Evolutionary conservation across 1,284 basidiomycete species (phyloP), one percentile per base, ranked within the genome.

Genomic region (Pascua sp.): DNA sequence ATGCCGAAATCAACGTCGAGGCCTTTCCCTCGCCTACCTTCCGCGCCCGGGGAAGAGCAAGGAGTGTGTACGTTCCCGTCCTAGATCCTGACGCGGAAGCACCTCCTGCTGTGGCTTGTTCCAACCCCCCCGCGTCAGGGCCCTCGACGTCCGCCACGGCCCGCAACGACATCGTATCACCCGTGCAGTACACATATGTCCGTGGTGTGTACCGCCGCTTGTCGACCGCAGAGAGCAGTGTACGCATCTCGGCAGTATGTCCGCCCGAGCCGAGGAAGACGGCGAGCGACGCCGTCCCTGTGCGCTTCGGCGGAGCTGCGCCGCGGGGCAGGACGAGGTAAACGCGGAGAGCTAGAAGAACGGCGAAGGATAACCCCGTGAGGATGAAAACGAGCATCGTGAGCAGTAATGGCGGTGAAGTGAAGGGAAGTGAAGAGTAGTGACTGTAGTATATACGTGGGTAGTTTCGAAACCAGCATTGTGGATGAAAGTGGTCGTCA

Each of bases 231-330:
- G 86, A 86, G n/a, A 90, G 65, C 16, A 98, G 81, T 36, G 83
- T 80, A 51, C 95, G 77, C 59, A 89, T 87, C 80, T 99, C 96
- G 61, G 85, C 86, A 8, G 94, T 97, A 77, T 98, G 96, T 0
- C 96, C 96, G 37, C 96, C 95, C 59, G 85, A 86, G 24, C 85
- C 85, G 10, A 86, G 79, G 67, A 86, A 84, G 49, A 85, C 77
- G 11, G 79, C 83, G 18, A 86, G 64, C 1, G 68, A 69, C 13
- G 50, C 52, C 3, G 49, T 42, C 11, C 45, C 2, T 15, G 45
- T 11, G 42, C 51, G 42, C n/a, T 15, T 13, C 2, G 32, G 47
- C n/a, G 37, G 47, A 40, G 47, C 40, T 2, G 16, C 42, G 11
- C 45, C 13, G 37, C 45, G 52, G 10, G 66, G 69, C 10, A 69